Evolutionary conservation across 805 yeast species (phyloP).

Genomic region (Phaffomyces opuntiae): DNA sequence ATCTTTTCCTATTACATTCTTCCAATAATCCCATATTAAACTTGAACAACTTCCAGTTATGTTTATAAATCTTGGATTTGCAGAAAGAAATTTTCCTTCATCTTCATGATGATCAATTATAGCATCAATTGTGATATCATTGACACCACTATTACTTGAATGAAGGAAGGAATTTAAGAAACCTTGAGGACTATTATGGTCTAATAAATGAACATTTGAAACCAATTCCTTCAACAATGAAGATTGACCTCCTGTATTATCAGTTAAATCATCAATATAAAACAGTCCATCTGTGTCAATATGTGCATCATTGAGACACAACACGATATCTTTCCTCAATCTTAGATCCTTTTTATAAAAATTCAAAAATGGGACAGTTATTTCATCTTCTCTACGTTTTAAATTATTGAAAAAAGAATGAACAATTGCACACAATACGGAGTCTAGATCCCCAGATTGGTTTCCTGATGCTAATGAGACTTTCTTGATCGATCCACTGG

Average conservation of each 20-base stretch:
- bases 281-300: conserved; percentile 45
- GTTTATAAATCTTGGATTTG: conserved; percentile 55
- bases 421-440: conserved; percentile 68
- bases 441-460: conserved; percentile 84
- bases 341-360: conserved; percentile 59
- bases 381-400: conserved; percentile 15
- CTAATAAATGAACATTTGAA: conserved; percentile 59
- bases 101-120: conserved; percentile 90
- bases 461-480: conserved; percentile 60
- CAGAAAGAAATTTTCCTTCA: conserved; percentile 40
- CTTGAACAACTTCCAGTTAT: conserved; percentile 76
- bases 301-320: conserved; percentile 39
- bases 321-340: conserved; percentile 64
- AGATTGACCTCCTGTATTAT: neutral
- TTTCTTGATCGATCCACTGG: neutral
- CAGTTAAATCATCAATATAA: conserved; percentile 54
- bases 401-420: conserved; percentile 54
- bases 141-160: no score
- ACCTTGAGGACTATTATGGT: conserved; percentile 69
- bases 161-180: conserved; percentile 16
- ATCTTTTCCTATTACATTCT: neutral
- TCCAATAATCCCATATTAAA: conserved; percentile 62
- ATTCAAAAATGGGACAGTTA: conserved; percentile 65
- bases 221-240: conserved; percentile 5
- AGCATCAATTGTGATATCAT: conserved; percentile 35